Conservation (phyloP, 306 rosid species). For the Rosa persica region DNA sequence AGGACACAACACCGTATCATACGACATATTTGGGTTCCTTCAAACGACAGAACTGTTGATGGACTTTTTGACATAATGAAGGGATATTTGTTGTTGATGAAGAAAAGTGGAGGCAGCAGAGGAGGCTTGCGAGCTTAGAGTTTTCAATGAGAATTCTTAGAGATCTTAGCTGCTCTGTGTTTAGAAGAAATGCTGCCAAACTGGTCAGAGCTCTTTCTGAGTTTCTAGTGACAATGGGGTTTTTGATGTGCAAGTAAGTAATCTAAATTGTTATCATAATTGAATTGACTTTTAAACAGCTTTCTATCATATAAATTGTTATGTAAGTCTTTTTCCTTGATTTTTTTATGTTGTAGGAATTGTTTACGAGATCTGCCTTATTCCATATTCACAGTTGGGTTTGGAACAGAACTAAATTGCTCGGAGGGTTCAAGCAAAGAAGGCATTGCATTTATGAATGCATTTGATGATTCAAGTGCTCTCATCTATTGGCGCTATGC, state of each 20-base stretch:
- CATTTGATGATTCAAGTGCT: slow-evolving; percentile 74
- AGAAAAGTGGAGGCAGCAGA: slow-evolving; percentile 68
- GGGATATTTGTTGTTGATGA: slow-evolving; percentile 77
- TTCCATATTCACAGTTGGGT: slow-evolving; percentile 84
- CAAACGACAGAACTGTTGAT: no score
- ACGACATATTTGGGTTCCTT: no score
- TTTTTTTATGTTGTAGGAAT: slow-evolving; percentile 37
- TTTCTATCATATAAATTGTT: not conserved
- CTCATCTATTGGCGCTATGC: slow-evolving; percentile 55
- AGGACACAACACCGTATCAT: no score
- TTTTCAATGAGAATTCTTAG: slow-evolving; percentile 70
- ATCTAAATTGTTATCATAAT: no score
- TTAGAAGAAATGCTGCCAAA: slow-evolving; percentile 53
- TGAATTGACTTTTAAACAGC: no score
- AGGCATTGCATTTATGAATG: slow-evolving; percentile 59
- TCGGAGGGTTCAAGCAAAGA: slow-evolving; percentile 60
- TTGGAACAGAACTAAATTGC: slow-evolving; percentile 82
- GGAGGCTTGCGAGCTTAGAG: slow-evolving; percentile 67
- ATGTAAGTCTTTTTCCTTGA: not conserved
- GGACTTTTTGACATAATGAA: no score
- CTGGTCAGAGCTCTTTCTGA: slow-evolving; percentile 38
- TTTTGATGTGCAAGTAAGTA: slow-evolving; percentile 72
- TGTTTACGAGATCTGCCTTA: slow-evolving; percentile 62
- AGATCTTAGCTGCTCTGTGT: slow-evolving; percentile 58
- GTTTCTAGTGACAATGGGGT: slow-evolving; percentile 27